Evolutionary conservation across 1,284 basidiomycete species (phyloP).

Genomic region (Fomitiporia mediterranea): DNA sequence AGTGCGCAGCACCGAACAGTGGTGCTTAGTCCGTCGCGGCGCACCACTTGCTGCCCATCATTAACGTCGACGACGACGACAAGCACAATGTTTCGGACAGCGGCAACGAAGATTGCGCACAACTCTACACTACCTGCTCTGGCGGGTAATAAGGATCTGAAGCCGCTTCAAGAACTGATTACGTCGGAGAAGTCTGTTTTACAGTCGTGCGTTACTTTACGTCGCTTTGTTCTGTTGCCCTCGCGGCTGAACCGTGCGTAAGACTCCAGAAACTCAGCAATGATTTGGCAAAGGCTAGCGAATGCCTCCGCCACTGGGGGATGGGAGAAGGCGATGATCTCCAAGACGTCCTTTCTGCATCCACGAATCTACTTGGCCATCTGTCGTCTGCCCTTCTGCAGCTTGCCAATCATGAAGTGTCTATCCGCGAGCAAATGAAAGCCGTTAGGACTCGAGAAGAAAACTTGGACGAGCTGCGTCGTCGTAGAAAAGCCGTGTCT

Average conservation of each 20-base stretch:
- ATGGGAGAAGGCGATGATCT: conserved; percentile 86
- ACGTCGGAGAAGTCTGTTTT: conserved; percentile 84
- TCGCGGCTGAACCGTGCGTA: conserved; percentile 5
- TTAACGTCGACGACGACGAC: background rate
- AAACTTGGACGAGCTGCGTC: conserved; percentile 71
- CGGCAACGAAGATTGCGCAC: conserved; percentile 77
- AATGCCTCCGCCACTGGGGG: conserved; percentile 77
- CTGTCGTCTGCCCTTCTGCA: conserved; percentile 67
- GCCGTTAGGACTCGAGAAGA: conserved; percentile 83
- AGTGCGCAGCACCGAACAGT: background rate
- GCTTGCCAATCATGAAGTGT: conserved; percentile 71
- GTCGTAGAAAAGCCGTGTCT: conserved; percentile 61
- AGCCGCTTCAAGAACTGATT: conserved; percentile 84
- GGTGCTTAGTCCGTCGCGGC: background rate
- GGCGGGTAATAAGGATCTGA: conserved; percentile 77
- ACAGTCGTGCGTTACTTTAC: conserved; percentile 48
- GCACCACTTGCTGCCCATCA: background rate
- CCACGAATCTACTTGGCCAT: conserved; percentile 65
- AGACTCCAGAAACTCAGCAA: conserved; percentile 62
- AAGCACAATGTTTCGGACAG: conserved; percentile 63
- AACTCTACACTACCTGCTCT: conserved; percentile 76
- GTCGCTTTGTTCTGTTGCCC: background rate
- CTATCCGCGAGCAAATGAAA: conserved; percentile 75
- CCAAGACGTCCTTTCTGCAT: conserved; percentile 48
- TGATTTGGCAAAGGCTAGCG: conserved; percentile 70